Conservation (phyloP, 169 alveolate genomes). For the Plasmodium cynomolgi region DNA sequence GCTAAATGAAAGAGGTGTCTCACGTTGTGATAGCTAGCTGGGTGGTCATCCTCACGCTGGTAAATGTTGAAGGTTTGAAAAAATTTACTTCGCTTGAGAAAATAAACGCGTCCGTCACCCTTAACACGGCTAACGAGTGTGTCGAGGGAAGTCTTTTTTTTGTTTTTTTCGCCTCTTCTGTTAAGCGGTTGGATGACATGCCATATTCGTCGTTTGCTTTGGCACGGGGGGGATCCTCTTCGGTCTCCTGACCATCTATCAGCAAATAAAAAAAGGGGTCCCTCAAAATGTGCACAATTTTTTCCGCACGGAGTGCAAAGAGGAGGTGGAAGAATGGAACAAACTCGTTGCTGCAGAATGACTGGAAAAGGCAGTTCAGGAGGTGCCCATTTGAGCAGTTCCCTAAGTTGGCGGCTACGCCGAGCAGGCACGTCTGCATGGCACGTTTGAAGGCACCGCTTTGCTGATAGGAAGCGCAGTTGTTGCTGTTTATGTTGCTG, state of each 20-base stretch:
- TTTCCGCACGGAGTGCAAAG: conserved; percentile 12
- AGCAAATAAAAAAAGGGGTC: conserved; percentile 64
- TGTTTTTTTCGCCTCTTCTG: not conserved
- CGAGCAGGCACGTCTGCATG: conserved; percentile 2
- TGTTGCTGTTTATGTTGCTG: not conserved
- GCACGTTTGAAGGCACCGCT: not conserved
- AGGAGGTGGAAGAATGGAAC: conserved; percentile 35
- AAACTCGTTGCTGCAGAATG: conserved; percentile 21
- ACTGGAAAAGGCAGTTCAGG: conserved; percentile 25
- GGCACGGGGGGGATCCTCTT: not conserved
- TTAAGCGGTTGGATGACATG: not conserved
- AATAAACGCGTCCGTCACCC: not conserved
- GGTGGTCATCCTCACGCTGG: conserved; percentile 23
- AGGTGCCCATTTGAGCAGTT: not conserved
- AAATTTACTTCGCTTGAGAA: not conserved
- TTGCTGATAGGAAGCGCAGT: not conserved
- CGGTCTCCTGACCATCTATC: not conserved
- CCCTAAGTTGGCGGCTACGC: conserved; percentile 9
- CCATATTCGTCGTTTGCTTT: not conserved
- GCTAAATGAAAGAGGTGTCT: conserved; percentile 58
- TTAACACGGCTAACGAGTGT: not conserved
- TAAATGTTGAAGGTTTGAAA: conserved; percentile 25
- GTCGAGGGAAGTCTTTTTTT: not conserved
- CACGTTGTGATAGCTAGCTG: conserved; percentile 22
- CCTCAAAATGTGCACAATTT: not conserved